phyloP scores from a whole-genome alignment of 2,329 filamentous ascomycete species.

The Cercospora berteroae region DNA sequence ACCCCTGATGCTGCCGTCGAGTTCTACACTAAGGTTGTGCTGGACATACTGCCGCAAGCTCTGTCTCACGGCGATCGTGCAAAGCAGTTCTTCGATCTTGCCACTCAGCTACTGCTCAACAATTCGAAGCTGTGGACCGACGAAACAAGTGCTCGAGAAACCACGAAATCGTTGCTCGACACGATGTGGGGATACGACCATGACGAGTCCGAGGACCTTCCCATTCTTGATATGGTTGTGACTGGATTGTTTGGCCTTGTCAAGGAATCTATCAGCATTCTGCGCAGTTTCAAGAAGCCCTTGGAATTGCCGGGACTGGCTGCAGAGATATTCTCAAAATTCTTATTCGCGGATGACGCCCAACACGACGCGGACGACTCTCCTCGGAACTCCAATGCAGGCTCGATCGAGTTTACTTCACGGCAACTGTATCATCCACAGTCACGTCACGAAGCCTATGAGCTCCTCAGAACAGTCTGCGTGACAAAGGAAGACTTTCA shows the following conservation, averaged over 20 bases:
- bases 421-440: constrained; percentile 9
- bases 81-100: constrained; percentile 27
- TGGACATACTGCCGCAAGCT: constrained; percentile 26
- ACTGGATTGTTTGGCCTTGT: constrained; percentile 42
- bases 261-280: constrained; percentile 32
- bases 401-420: background rate
- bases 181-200: constrained; percentile 28
- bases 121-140: constrained; percentile 19
- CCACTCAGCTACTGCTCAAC: constrained; percentile 19
- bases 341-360: constrained; percentile 31
- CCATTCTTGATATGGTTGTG: constrained; percentile 28
- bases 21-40: constrained; percentile 27
- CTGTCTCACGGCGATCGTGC: constrained; percentile 14
- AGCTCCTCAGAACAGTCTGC: constrained; percentile 28
- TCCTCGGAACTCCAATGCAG: background rate
- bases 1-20: constrained; percentile 19
- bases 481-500: constrained; percentile 21
- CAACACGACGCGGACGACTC: background rate
- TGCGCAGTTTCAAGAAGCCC: constrained; percentile 35
- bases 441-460: constrained; percentile 26
- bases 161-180: constrained; percentile 21
- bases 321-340: constrained; percentile 23
- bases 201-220: constrained; percentile 26
- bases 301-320: constrained; percentile 28
- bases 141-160: constrained; percentile 24